Percentiles rank a stretch among this genome's conserved stretches.
Evolutionary conservation across 345 rosid genomes (phyloP).

Genomic region (Populus deltoides): DNA sequence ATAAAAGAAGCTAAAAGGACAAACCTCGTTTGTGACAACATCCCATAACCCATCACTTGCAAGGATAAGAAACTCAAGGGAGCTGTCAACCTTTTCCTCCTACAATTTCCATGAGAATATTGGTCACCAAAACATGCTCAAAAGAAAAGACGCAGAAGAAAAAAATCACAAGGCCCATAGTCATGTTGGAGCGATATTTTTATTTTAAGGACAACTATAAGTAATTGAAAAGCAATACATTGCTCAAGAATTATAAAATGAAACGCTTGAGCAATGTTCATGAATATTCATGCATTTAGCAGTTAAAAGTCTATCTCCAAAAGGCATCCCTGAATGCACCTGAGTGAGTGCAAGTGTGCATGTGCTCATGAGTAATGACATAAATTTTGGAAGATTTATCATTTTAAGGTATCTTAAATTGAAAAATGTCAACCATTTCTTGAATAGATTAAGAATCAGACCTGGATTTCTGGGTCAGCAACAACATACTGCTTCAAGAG

Average conservation of each 20-base stretch:
- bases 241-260: not conserved
- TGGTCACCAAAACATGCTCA: not conserved
- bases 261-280: not conserved
- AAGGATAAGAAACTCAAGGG: constrained; percentile 97
- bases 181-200: not conserved
- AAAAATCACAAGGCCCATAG: not conserved
- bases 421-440: not conserved
- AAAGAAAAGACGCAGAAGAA: not conserved
- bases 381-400: not conserved
- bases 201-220: not conserved
- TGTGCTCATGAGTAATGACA: not conserved
- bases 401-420: not conserved
- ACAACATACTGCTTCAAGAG: constrained; percentile 97
- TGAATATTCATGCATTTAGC: not conserved
- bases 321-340: not conserved
- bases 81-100: constrained; percentile 90
- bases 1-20: not conserved
- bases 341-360: not conserved
- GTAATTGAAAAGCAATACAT: not conserved
- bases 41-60: constrained; percentile 99
- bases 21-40: constrained; percentile 93
- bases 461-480: constrained; percentile 99
- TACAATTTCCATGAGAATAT: constrained; percentile 36
- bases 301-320: not conserved
- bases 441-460: constrained; percentile 19